Evolutionary conservation across 495 filamentous ascomycete species (phyloP).

Genomic region (Tuber calosporum): DNA sequence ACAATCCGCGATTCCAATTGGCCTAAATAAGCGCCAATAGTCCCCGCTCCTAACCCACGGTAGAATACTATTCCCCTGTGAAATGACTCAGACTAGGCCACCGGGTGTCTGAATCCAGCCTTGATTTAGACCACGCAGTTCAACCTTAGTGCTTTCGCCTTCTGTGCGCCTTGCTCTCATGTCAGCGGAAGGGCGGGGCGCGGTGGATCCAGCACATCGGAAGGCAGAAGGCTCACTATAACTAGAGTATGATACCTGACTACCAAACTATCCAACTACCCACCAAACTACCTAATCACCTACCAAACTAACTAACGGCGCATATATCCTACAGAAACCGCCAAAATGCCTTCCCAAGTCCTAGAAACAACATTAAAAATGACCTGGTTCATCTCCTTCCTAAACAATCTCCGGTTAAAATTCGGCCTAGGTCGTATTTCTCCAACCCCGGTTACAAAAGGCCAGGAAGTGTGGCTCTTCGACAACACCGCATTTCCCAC

Average conservation of each 20-base stretch:
- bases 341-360: neutral
- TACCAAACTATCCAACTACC: neutral
- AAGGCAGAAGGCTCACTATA: neutral
- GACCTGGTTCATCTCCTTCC: neutral
- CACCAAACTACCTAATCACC: neutral
- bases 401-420: constrained; percentile 22
- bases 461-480: constrained; percentile 74
- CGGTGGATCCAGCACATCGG: neutral
- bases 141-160: neutral
- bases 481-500: constrained; percentile 78
- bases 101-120: neutral
- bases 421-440: constrained; percentile 12
- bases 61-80: neutral
- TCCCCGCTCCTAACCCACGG: neutral
- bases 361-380: neutral
- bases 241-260: neutral
- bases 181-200: neutral
- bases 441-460: constrained; percentile 22
- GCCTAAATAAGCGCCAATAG: neutral
- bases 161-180: neutral
- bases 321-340: neutral
- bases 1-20: neutral
- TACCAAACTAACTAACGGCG: neutral
- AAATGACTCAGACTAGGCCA: neutral
- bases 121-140: neutral